phyloP scores from a whole-genome alignment of 2,329 filamentous ascomycete genomes.

The Paraphaeosphaeria sporulosa region DNA sequence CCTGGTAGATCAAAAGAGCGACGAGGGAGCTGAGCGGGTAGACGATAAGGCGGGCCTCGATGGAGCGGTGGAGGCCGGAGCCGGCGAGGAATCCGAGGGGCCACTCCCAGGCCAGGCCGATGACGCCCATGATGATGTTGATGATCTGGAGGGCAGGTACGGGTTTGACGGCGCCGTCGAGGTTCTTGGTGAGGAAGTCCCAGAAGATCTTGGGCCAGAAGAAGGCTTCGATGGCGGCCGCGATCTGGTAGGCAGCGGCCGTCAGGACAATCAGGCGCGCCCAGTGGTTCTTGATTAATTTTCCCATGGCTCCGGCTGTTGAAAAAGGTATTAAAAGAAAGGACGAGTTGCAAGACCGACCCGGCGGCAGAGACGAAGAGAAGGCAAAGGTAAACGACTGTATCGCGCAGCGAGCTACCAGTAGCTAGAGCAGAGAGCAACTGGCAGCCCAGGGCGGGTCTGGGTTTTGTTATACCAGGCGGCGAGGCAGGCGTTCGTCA shows the following conservation, averaged over 20 bases:
- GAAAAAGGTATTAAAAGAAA: slow-evolving; percentile 31
- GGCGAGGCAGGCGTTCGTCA: slow-evolving; percentile 26
- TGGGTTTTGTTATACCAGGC: slow-evolving; percentile 46
- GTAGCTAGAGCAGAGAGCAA: slow-evolving; percentile 44
- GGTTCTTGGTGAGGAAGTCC: slow-evolving; percentile 91
- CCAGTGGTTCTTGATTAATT: slow-evolving; percentile 99
- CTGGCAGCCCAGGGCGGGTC: slow-evolving; percentile 29
- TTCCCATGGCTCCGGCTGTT: slow-evolving; percentile 72
- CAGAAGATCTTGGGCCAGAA: slow-evolving; percentile 99
- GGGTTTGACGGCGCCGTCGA: slow-evolving; percentile 85
- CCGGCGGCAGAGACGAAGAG: slow-evolving; percentile 30
- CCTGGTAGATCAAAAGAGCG: slow-evolving; percentile 85
- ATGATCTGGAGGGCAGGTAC: slow-evolving; percentile 88
- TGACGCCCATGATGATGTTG: slow-evolving; percentile 82
- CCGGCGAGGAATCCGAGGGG: slow-evolving; percentile 79
- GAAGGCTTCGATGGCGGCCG: slow-evolving; percentile 82
- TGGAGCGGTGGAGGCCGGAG: slow-evolving; percentile 79
- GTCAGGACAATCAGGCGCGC: slow-evolving; percentile 91
- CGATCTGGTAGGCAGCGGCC: slow-evolving; percentile 83
- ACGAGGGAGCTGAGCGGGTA: slow-evolving; percentile 80
- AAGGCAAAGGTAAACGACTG: slow-evolving; percentile 30
- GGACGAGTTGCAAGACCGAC: slow-evolving; percentile 35
- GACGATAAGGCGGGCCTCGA: slow-evolving; percentile 83
- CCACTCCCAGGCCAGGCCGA: slow-evolving; percentile 89
- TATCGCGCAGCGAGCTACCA: slow-evolving; percentile 47